Evolutionary conservation across 2,329 filamentous ascomycete species (phyloP), one percentile per base, ranked within the genome.

Genomic region (Pseudogymnoascus sp.): DNA sequence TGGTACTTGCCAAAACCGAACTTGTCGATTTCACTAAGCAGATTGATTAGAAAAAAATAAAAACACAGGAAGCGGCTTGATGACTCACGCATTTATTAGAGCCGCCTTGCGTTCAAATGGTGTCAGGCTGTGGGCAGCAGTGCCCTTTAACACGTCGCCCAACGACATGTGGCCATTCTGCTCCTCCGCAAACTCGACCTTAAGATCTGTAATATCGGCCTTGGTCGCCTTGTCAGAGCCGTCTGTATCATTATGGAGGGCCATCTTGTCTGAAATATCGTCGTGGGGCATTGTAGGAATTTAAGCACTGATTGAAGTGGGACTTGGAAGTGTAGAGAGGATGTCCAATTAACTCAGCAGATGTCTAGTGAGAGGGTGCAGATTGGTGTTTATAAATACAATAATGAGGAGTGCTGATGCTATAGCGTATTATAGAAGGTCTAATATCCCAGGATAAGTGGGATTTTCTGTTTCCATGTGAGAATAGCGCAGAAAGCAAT

Each of bases 1-100:
- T 71, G 69, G 52, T 70, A 69, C 45, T 52, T 66, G 5, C 69
- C 68, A 65, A 70, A 66, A 1, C 69, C 69, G 60, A 68, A 65
- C 1, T 26, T 21, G 39, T 69, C 64, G 23, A 70, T 60, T 55
- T 69, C 68, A 7, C 41, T 37, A 12, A n/a, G 37, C 14, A 39
- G 37, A 6, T 16, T 39, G 14, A n/a, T 39, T 39, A 39, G 37
- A 39, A 16, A 39, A 6, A 7, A 39, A 6, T 7, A 16, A 39
- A 16, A 16, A 19, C 37, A 16, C 37, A 16, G 8, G 37, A 19
- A 39, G 14, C 3, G n/a, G n/a, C n/a, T 14, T 39, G n/a, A 8
- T 39, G 37, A 39, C 45, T 55, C 29, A 55, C 45, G 6, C 45
- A 21, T 55, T 55, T 19, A 55, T 33, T 19, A 55, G 26, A 14